Conservation (phyloP, 108 stramenopile species). For the Nitzschia sp. region DNA sequence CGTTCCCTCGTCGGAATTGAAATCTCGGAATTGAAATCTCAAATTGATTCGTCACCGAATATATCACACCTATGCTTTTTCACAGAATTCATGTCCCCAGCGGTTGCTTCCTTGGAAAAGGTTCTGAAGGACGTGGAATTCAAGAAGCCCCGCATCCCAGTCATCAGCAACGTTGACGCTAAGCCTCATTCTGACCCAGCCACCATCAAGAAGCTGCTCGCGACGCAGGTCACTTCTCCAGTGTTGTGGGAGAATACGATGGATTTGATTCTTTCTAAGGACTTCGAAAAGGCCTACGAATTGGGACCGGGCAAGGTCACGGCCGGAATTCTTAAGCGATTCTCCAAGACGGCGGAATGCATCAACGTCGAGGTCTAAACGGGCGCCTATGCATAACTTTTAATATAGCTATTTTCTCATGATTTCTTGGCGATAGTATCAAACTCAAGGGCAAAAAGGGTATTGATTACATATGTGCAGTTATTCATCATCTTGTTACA, state of each 20-base stretch:
- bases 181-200: constrained; percentile 94
- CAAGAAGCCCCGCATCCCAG: constrained; percentile 94
- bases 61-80: no score
- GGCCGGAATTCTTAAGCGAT: constrained; percentile 95
- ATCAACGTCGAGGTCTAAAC: constrained; percentile 89
- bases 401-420: no score
- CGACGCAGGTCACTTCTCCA: constrained; percentile 95
- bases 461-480: background rate
- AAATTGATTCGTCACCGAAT: no score
- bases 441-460: background rate
- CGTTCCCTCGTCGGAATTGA: no score
- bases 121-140: constrained; percentile 88
- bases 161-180: constrained; percentile 98
- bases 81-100: constrained; percentile 93
- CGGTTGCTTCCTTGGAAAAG: constrained; percentile 84
- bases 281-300: constrained; percentile 87
- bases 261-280: constrained; percentile 80
- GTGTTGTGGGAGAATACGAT: constrained; percentile 96
- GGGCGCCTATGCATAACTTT: no score
- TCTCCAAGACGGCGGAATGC: constrained; percentile 88
- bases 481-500: no score
- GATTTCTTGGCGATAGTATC: no score
- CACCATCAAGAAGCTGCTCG: constrained; percentile 92
- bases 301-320: constrained; percentile 94
- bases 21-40: background rate